Evolutionary conservation across 495 filamentous ascomycete genomes (phyloP), one percentile per base, ranked within the genome.

Genomic region (Penicillium paradoxum): DNA sequence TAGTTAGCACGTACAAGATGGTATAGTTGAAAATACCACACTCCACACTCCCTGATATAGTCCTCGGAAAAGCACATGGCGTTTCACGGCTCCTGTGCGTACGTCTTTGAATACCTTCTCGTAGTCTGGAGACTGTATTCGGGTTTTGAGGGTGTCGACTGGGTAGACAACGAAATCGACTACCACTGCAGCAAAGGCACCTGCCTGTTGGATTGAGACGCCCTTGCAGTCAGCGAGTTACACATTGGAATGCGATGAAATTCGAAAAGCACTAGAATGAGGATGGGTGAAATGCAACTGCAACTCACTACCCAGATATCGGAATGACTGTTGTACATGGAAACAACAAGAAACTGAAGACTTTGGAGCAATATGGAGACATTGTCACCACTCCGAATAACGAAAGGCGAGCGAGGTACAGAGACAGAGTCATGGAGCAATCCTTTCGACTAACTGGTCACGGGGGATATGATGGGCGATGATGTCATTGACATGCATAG

Each of bases 1-100:
- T 15, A 9, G 22, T 24, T 7, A 8, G 41, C 2, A 69, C 76
- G 54, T 61, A 88, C 87, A 90, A 27, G 90, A 87, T 4, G 91
- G 91, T 21, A 95, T 77, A 0, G 91, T 96, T 8, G 89, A 85
- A n/a, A 96, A 66, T 5, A 96, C 83, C 2, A 95, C 87, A 62
- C 88, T 91, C 45, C 90, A 89, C 7, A 95, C 80, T 4, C 91
- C 91, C 69, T 96, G 91, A 59, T 96, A 96, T 13, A 96, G 58
- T 0, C 91, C 91, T 5, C 78, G 75, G 51, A 91, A 88, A 6
- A 90, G 74, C 0, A 80, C 61, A 25, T 74, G 63, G 33, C 77
- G 67, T 32, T 78, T 82, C 21, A 84, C 65, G 2, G 73, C 72
- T 18, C 78, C 73, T 13, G 75, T 81, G 0, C 76, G 69, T 9